Base-by-base conservation (phyloP, 257 asterid genomes). In the Rubia yunnanensis region DNA sequence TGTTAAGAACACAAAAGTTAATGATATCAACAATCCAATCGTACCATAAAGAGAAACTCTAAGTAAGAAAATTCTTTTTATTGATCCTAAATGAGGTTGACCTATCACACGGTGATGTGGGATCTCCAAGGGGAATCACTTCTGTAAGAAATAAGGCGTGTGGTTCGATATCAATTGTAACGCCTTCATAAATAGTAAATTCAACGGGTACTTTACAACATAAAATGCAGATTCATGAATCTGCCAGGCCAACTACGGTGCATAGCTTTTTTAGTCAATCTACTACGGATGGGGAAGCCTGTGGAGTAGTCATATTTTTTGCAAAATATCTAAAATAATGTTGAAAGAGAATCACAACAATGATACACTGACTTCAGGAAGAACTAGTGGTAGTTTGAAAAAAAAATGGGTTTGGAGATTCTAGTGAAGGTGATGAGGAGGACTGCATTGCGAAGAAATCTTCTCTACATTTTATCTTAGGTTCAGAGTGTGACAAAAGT, bases 271-370 rank as follows among this genome's bases (percentile, higher is more conserved):
- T 70, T 34, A 67, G 62, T 36, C 75, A 36, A 67, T 56, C 69
- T 63, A n/a, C n/a, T n/a, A n/a, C n/a, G n/a, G 72, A 68, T 46
- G 72, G 22, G 65, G 44, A 69, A 82, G 79, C 60, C 79, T 76
- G 27, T 83, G 83, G 18, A 57, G 64, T 50, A 69, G 64, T 65
- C 71, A 69, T 75, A 70, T 84, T 55, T 58, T 75, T 83, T 81
- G 76, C 57, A 81, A 76, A 70, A 76, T 71, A 73, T 53, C 72
- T 77, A 79, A 54, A 73, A 80, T 81, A 67, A 83, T 61, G 70
- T 80, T 68, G 64, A 69, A 73, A 66, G 72, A 80, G 74, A 38
- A 61, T 49, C 58, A 30, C 56, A 81, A 38, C 10, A n/a, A n/a
- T n/a, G n/a, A n/a, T n/a, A n/a, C n/a, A n/a, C n/a, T n/a, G n/a